Base-by-base conservation (phyloP, 2,329 filamentous ascomycete species). In the Furcasterigmium furcatum region DNA sequence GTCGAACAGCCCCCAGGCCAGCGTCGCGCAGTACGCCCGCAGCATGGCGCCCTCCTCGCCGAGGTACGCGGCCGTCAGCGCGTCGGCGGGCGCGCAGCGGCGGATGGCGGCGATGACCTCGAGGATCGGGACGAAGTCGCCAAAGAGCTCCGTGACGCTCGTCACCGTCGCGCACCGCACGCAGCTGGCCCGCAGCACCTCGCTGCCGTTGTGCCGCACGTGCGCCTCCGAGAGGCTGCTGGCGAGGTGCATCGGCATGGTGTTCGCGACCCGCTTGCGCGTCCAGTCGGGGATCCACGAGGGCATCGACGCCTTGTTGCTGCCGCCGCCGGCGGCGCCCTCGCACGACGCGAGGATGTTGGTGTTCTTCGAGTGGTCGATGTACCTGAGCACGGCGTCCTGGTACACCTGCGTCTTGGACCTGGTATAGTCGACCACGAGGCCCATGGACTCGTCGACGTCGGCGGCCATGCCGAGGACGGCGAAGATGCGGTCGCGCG, bases 251-350 rank as follows among this genome's bases (percentile, higher is more conserved):
- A 43, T 43, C 5, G 41, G 41, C 41, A 43, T 43, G 13, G 30
- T 22, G 16, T 43, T 43, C 9, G 41, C 41, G 6, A 38, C 7
- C 9, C 41, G n/a, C 32, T 43, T 43, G 12, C 20, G 20, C 8
- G 29, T 36, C 41, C 41, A 29, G 57, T 60, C 24, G 52, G 60
- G 45, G 41, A 55, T 47, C 52, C 52, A 54, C 2, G 52, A 48
- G 5, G 52, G 52, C 12, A 55, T 43, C 12, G 30, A 27, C 3
- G 24, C n/a, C 30, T 34, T 19, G 7, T n/a, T n/a, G n/a, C n/a
- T n/a, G n/a, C n/a, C n/a, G n/a, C n/a, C n/a, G 13, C 16, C 12
- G 41, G 5, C 30, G 16, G 14, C 9, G 34, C 9, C 36, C 32
- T 43, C 41, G 30, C 41, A 43, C 13, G 41, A 43, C 3, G 41